Conservation (phyloP, 768 basidiomycete genomes). For the Amanita subjunquillea region DNA sequence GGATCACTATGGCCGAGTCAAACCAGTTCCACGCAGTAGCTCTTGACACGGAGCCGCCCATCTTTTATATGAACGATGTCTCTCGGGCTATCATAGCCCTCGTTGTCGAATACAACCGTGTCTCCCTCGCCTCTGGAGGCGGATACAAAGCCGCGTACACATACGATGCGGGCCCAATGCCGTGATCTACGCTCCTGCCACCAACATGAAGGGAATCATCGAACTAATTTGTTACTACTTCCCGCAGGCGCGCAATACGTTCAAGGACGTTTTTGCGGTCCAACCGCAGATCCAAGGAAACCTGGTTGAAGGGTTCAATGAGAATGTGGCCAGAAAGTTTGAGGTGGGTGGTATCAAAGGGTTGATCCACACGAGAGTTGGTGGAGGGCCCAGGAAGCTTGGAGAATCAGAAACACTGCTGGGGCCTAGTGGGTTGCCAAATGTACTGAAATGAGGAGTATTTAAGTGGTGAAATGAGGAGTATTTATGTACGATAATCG, state of each 20-base stretch:
- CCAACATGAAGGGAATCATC: slow-evolving; percentile 72
- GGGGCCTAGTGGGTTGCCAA: slow-evolving; percentile 60
- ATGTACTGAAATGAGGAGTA: slow-evolving; percentile 25
- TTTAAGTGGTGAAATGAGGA: slow-evolving; percentile 28
- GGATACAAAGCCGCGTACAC: slow-evolving; percentile 89
- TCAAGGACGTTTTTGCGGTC: slow-evolving; percentile 67
- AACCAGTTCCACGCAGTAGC: slow-evolving; percentile 99
- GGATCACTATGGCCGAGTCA: slow-evolving; percentile 93
- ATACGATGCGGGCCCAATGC: slow-evolving; percentile 98
- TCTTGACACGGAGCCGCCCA: slow-evolving; percentile 93
- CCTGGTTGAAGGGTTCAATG: slow-evolving; percentile 67
- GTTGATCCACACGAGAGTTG: slow-evolving; percentile 87
- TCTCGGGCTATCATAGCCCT: slow-evolving; percentile 86
- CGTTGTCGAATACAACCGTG: slow-evolving; percentile 88
- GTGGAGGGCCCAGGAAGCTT: slow-evolving; percentile 80
- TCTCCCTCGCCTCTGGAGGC: slow-evolving; percentile 41
- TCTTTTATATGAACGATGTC: slow-evolving; percentile 99
- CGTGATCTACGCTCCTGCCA: slow-evolving; percentile 82
- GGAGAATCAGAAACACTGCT: slow-evolving; percentile 55
- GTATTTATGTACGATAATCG: neutral
- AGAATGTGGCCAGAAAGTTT: slow-evolving; percentile 62
- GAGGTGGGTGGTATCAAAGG: slow-evolving; percentile 73
- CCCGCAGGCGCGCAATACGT: slow-evolving; percentile 61
- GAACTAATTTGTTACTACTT: slow-evolving; percentile 75
- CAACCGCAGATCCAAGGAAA: slow-evolving; percentile 37